Evolutionary conservation across 73 alveolate species (phyloP), one percentile per base, ranked within the genome.

Genomic region (Effrenium voratum): DNA sequence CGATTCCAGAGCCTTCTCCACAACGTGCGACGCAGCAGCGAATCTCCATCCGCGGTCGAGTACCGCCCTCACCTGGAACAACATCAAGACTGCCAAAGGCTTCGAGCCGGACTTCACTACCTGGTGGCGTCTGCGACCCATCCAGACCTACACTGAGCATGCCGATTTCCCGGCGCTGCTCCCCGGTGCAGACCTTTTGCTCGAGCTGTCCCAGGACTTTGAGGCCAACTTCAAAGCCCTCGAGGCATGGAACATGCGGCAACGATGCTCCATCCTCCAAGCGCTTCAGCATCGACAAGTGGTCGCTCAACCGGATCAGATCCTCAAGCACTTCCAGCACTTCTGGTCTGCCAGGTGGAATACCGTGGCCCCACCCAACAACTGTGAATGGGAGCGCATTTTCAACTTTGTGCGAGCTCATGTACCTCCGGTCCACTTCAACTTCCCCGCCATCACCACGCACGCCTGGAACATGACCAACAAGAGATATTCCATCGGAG

Each of bases 201-300:
- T 19, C 0, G 34, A 2, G 15, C 15, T 55, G 30, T 60, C 38
- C 38, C 60, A 55, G 3, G 93, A 85, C 63, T 85, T 85, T 40
- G 5, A 60, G 34, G 36, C 38, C 36, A 85, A 85, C 60, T 85
- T 0, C 46, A 45, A 81, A 3, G 10, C 12, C 16, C 28, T 84
- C 36, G 93, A 84, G 44, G 4, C 60, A 13, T 84, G 93, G 93
- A 49, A 84, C 38, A 26, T 19, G 3, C 30, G 80, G 28, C 93
- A 84, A 26, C 93, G 93, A 0, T 4, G 36, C 30, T 2, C 10
- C 6, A 24, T 40, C 6, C 32, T 84, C 32, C n/a, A 26, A 28
- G 88, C 13, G 43, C 79, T n/a, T n/a, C n/a, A n/a, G n/a, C n/a
- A n/a, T n/a, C n/a, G n/a, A n/a, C n/a, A n/a, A n/a, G n/a, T n/a